Percentiles rank a stretch among this genome's conserved stretches.
phyloP scores from a whole-genome alignment of 2,329 filamentous ascomycete species.

The Hymenoscyphus fructigenus region DNA sequence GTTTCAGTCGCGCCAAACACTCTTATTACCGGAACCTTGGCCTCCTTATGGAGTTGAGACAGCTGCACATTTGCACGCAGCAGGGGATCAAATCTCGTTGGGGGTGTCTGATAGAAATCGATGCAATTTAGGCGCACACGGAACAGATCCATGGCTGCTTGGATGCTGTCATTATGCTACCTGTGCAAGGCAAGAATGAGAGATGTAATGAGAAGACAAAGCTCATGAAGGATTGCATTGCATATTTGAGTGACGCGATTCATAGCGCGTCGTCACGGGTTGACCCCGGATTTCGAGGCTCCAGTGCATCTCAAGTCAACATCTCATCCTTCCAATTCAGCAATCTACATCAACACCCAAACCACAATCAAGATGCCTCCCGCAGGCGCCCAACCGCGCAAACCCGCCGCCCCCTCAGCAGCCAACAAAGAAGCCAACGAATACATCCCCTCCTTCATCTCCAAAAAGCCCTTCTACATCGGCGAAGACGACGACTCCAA shows the following conservation, averaged over 20 bases:
- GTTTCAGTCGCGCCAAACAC: slow-evolving; percentile 92
- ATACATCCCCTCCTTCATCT: slow-evolving; percentile 98
- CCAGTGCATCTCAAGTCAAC: background rate
- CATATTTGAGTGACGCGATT: slow-evolving; percentile 9
- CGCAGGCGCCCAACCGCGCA: slow-evolving; percentile 35
- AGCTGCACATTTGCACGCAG: slow-evolving; percentile 64
- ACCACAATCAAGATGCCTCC: slow-evolving; percentile 41
- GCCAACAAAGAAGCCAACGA: slow-evolving; percentile 88
- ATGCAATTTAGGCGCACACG: slow-evolving; percentile 92
- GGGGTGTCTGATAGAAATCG: slow-evolving; percentile 84
- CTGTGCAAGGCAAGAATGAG: background rate
- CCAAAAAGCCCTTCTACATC: slow-evolving; percentile 95
- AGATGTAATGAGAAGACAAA: background rate
- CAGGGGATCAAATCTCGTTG: slow-evolving; percentile 77
- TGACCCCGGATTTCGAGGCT: slow-evolving; percentile 7
- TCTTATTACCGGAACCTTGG: slow-evolving; percentile 81
- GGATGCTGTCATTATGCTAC: background rate
- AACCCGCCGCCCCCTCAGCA: slow-evolving; percentile 38
- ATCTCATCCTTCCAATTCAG: background rate
- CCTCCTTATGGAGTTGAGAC: slow-evolving; percentile 59
- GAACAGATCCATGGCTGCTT: slow-evolving; percentile 66
- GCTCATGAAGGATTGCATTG: background rate
- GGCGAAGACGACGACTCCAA: slow-evolving; percentile 68
- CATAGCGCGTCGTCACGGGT: slow-evolving; percentile 17
- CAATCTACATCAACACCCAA: background rate